Conservation (phyloP, 106 monocot genomes). For the Ottelia alismoides region DNA sequence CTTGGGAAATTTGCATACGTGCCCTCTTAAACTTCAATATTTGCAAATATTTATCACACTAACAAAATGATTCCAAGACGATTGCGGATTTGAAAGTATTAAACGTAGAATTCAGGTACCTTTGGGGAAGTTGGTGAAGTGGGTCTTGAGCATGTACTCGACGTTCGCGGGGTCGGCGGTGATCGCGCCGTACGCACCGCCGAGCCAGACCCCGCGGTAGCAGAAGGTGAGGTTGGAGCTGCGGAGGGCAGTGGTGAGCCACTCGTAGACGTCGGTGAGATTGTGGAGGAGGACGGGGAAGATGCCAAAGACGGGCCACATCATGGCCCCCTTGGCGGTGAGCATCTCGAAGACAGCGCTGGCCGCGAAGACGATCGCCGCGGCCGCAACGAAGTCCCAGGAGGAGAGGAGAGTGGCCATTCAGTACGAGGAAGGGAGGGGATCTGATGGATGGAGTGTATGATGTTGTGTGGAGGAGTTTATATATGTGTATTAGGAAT, state of each 20-base stretch:
- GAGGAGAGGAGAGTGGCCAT: neutral
- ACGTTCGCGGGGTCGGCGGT: slow-evolving; percentile 54
- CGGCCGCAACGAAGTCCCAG: too few species aligned
- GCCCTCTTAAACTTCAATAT: too few species aligned
- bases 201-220: slow-evolving; percentile 61
- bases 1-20: too few species aligned
- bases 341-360: slow-evolving; percentile 9
- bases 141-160: slow-evolving; percentile 72
- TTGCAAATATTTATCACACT: too few species aligned
- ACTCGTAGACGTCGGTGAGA: slow-evolving; percentile 46
- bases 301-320: slow-evolving; percentile 71
- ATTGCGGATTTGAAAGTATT: too few species aligned
- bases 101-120: too few species aligned
- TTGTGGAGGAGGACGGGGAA: slow-evolving; percentile 40
- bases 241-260: slow-evolving; percentile 29
- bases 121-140: slow-evolving; percentile 87
- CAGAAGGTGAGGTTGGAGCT: slow-evolving; percentile 54
- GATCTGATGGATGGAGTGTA: too few species aligned
- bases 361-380: slow-evolving; percentile 15
- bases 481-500: too few species aligned
- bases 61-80: too few species aligned
- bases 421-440: too few species aligned
- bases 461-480: too few species aligned
- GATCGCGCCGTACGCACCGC: slow-evolving; percentile 32
- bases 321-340: slow-evolving; percentile 27